These are phyloP conservation scores for Chaetomium sp. DNA, from an alignment of 2,329 filamentous ascomycete genomes.

Conservation along the genomic window DNA sequence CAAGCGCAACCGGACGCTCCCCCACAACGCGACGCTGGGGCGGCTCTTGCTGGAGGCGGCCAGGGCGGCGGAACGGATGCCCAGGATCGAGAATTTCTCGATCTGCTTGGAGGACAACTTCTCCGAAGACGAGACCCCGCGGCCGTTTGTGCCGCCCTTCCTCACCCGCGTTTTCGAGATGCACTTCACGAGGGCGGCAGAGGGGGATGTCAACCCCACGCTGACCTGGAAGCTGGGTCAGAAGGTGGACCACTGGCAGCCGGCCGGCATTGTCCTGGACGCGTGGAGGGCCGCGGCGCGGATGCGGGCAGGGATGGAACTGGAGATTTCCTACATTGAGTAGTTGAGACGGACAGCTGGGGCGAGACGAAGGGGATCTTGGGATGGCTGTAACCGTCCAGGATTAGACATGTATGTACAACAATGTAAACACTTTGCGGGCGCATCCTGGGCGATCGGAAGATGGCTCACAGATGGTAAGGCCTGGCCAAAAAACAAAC, in stretches of 20 bases:
- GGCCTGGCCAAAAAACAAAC: not conserved
- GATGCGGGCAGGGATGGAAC: not conserved
- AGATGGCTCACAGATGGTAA: not conserved
- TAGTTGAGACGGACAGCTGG: not conserved
- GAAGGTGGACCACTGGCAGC: not conserved
- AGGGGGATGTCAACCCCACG: not conserved
- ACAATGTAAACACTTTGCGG: too few species aligned
- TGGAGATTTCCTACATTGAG: slow-evolving; percentile 5
- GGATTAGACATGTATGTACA: not conserved
- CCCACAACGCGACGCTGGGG: not conserved
- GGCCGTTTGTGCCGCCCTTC: not conserved
- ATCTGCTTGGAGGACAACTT: slow-evolving; percentile 7
- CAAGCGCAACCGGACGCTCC: slow-evolving; percentile 4
- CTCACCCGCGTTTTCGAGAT: slow-evolving; percentile 1
- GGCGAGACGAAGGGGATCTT: not conserved
- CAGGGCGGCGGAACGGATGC: not conserved
- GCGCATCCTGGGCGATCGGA: too few species aligned
- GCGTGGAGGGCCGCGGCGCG: not conserved
- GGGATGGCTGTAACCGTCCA: not conserved
- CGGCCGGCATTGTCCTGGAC: not conserved
- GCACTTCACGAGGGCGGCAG: not conserved
- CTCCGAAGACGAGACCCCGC: not conserved
- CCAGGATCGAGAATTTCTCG: slow-evolving; percentile 1
- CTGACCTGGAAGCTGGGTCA: slow-evolving; percentile 4
- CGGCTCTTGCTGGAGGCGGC: not conserved